Conservation (phyloP, 495 filamentous ascomycete genomes). For the Coniosporium apollinis region DNA sequence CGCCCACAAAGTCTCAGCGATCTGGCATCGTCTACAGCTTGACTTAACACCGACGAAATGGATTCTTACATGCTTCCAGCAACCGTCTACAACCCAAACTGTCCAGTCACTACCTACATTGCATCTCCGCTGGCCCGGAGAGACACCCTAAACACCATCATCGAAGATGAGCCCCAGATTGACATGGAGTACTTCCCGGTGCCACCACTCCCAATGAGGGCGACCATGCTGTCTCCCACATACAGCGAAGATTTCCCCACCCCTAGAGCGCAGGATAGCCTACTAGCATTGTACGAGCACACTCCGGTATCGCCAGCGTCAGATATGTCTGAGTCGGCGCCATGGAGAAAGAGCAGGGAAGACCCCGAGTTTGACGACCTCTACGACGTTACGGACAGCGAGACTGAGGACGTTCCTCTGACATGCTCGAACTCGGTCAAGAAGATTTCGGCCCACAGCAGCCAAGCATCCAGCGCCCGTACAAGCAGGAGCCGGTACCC, state of each 20-base stretch:
- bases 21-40: too few species aligned
- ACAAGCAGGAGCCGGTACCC: conserved; percentile 35
- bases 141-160: conserved; percentile 16
- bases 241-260: conserved; percentile 46
- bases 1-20: background rate
- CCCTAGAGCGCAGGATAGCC: conserved; percentile 36
- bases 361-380: conserved; percentile 66
- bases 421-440: conserved; percentile 27
- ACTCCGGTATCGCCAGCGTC: conserved; percentile 32
- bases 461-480: conserved; percentile 23
- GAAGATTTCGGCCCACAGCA: conserved; percentile 23
- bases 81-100: conserved; percentile 42
- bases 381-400: conserved; percentile 67
- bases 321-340: conserved; percentile 21
- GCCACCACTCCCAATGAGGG: background rate
- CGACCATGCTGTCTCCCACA: conserved; percentile 23
- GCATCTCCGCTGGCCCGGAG: conserved; percentile 56
- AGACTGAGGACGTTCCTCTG: conserved; percentile 32
- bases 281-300: too few species aligned
- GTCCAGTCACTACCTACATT: conserved; percentile 40
- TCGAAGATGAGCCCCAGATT: conserved; percentile 16
- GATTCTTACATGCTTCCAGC: conserved; percentile 41
- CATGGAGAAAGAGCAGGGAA: conserved; percentile 27
- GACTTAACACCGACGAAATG: conserved; percentile 31
- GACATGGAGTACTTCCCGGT: background rate